Evolutionary conservation across 2,329 filamentous ascomycete species (phyloP).

Genomic region (Pseudocercospora ulei): DNA sequence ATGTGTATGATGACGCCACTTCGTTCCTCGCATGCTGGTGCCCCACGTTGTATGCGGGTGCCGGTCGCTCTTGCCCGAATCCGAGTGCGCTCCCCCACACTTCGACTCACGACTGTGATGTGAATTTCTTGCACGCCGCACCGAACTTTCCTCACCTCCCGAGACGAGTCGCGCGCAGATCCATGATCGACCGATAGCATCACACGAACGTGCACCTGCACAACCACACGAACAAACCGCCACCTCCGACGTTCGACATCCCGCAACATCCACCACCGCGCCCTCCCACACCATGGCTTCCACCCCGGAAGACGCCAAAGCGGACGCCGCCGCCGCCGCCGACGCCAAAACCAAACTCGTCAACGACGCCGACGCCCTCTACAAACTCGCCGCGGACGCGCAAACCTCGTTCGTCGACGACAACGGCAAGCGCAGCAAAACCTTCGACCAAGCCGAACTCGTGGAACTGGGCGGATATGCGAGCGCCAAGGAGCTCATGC

Average conservation of each 20-base stretch:
- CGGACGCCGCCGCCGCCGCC: conserved; percentile 17
- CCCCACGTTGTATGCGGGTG: too few relatives aligned
- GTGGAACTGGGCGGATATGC: conserved; percentile 23
- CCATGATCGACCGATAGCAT: conserved; percentile 24
- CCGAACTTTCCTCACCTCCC: not conserved
- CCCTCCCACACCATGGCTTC: too few relatives aligned
- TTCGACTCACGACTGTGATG: conserved; percentile 4
- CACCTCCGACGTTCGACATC: conserved; percentile 9
- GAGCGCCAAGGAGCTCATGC: conserved; percentile 26
- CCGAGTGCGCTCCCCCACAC: not conserved
- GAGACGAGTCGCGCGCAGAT: conserved; percentile 3
- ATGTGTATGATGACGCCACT: too few relatives aligned
- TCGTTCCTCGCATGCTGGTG: too few relatives aligned
- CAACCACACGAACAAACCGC: conserved; percentile 1
- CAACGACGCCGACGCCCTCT: conserved; percentile 27
- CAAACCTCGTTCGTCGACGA: conserved; percentile 23
- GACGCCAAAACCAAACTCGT: conserved; percentile 10
- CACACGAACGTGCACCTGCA: not conserved
- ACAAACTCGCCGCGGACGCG: conserved; percentile 21
- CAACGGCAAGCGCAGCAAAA: conserved; percentile 24
- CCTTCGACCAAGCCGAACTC: conserved; percentile 32
- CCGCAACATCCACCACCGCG: conserved; percentile 1
- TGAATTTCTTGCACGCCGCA: not conserved
- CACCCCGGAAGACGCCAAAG: too few relatives aligned
- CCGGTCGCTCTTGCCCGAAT: too few relatives aligned